Evolutionary conservation across 352 stramenopile genomes (phyloP), one percentile per base, ranked within the genome.

Genomic region (Globisporangium megalacanthum): DNA sequence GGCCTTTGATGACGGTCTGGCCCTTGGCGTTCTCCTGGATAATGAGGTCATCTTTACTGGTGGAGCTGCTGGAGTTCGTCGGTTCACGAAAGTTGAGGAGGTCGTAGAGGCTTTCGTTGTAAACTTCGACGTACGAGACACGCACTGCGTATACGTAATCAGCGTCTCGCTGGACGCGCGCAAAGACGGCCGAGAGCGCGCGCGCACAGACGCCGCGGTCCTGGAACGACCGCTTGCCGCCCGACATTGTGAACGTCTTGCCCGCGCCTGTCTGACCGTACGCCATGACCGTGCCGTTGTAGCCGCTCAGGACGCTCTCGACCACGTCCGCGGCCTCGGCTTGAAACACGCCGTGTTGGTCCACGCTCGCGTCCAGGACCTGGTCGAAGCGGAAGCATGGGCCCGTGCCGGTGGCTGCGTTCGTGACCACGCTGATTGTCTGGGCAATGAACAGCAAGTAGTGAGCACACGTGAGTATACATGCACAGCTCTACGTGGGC

Each of bases 81-180:
- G 33, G 54, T 36, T 65, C 63, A 20, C 54, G 56, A 25, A 66
- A 64, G 9, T 65, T 76, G n/a, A 97, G 69, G 61, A 97, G 60
- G 66, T 97, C 89, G 55, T 79, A 91, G 13, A 95, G 57, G 33
- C 82, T 77, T 54, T 97, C 88, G 62, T 97, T 97, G 77, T 95
- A 95, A 8, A 96, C 86, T 61, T 96, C 84, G n/a, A 96, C 68
- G 63, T 90, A 95, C 20, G 75, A 90, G 39, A 87, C 78, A 33
- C 70, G 85, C 35, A 94, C 66, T 1, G 58, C 63, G 37, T 77
- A 88, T 19, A 69, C 62, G 50, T 86, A 66, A 41, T 83, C 69
- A 0, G 56, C 62, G 29, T 89, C 76, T 4, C 69, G 61, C 31
- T 83, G 56, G 29, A 81, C 72, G 7, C 62, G 65, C 51, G 79